Conservation (phyloP, 2,329 filamentous ascomycete species). For the Elsinoe necatrix region DNA sequence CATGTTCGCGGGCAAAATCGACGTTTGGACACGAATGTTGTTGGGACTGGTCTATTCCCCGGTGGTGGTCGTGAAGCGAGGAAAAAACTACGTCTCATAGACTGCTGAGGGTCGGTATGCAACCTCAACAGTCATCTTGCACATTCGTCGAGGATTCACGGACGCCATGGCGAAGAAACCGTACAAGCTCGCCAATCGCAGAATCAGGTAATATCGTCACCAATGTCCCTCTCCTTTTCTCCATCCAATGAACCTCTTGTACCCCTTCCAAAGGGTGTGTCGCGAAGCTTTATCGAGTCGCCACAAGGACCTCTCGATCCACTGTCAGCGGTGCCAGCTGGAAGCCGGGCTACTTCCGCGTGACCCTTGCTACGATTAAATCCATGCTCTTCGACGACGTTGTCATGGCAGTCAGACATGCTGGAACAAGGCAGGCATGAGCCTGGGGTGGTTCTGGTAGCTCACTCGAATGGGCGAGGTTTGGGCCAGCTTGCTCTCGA, state of each 20-base stretch:
- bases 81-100: neutral
- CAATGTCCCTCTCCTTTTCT: neutral
- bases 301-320: conserved; percentile 7
- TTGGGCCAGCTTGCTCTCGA: neutral
- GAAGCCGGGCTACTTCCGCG: conserved; percentile 3
- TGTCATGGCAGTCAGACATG: neutral
- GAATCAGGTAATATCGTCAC: neutral
- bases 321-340: conserved; percentile 7
- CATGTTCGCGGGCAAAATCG: neutral
- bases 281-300: neutral
- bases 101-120: conserved; percentile 3
- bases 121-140: conserved; percentile 1
- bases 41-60: neutral
- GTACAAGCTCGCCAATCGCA: neutral
- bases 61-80: neutral
- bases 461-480: conserved; percentile 1
- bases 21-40: neutral
- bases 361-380: conserved; percentile 3
- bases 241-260: neutral
- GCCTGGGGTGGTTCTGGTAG: neutral
- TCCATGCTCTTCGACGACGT: neutral
- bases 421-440: neutral
- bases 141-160: neutral
- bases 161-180: neutral
- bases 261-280: neutral